These are phyloP conservation scores for Zygotorulaspora sp. DNA, from an alignment of 805 yeast genomes.

Conservation along the genomic window DNA sequence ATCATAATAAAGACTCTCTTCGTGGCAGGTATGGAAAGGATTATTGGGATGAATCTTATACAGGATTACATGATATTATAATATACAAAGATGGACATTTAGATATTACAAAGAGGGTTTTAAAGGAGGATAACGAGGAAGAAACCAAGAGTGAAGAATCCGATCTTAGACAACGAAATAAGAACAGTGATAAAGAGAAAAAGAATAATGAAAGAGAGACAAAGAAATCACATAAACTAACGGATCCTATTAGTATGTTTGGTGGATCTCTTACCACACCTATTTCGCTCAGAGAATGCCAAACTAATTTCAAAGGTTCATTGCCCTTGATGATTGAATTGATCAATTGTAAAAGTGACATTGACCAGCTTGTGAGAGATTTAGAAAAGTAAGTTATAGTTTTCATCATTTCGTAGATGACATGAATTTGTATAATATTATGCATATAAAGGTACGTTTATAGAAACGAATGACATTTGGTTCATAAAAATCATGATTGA, in stretches of 20 bases:
- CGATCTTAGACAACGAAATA: constrained; percentile 4
- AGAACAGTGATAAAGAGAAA: constrained; percentile 1
- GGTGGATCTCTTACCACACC: constrained; percentile 31
- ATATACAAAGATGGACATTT: constrained; percentile 5
- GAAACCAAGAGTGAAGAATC: constrained; percentile 8
- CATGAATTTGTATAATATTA: not conserved
- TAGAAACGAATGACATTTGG: constrained; percentile 2
- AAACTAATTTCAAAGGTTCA: constrained; percentile 25
- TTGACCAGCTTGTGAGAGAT: constrained; percentile 6
- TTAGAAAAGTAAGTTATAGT: constrained; percentile 2
- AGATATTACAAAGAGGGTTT: constrained; percentile 1
- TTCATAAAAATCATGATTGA: no score
- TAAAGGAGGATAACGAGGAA: constrained; percentile 7
- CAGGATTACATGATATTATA: constrained; percentile 20
- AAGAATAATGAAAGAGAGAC: not conserved
- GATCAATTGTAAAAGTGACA: constrained; percentile 20
- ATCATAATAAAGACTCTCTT: constrained; percentile 30
- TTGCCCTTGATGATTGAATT: constrained; percentile 22
- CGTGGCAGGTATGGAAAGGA: constrained; percentile 33
- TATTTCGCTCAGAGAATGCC: constrained; percentile 25
- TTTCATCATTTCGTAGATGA: not conserved
- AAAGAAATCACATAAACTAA: constrained; percentile 4
- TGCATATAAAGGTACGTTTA: not conserved
- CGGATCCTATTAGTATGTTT: constrained; percentile 33
- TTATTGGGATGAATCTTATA: constrained; percentile 31